Conservation (phyloP, 768 basidiomycete genomes). For the Boletus barrowsii region DNA sequence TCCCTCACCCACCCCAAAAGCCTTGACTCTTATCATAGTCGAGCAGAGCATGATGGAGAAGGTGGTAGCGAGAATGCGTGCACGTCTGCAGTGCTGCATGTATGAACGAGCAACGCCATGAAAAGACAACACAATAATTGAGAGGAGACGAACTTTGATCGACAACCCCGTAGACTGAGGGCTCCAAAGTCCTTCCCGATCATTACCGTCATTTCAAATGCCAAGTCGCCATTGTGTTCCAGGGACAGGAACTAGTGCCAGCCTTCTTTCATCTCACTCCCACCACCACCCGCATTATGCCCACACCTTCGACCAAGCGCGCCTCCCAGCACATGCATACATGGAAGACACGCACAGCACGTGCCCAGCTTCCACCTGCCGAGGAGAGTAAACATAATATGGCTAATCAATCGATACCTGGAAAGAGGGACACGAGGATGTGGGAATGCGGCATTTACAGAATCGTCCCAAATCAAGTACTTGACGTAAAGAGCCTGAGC, state of each 20-base stretch:
- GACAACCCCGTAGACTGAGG: too few relatives aligned
- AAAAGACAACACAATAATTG: too few relatives aligned
- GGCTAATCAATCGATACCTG: conserved; percentile 44
- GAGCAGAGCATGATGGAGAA: too few relatives aligned
- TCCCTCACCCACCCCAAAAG: too few relatives aligned
- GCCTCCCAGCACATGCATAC: conserved; percentile 15
- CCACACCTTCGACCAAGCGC: neutral
- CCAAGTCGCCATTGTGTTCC: too few relatives aligned
- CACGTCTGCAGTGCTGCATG: too few relatives aligned
- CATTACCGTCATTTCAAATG: too few relatives aligned
- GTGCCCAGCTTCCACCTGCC: conserved; percentile 36
- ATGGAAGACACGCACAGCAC: conserved; percentile 45
- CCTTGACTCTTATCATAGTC: too few relatives aligned
- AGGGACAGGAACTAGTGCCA: neutral
- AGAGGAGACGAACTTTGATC: too few relatives aligned
- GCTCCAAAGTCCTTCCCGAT: too few relatives aligned
- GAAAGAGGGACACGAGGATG: conserved; percentile 40
- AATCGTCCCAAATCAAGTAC: conserved; percentile 52
- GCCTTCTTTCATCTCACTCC: neutral
- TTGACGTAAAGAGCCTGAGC: conserved; percentile 46
- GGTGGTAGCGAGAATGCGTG: too few relatives aligned
- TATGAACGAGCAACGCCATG: too few relatives aligned
- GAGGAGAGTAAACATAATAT: conserved; percentile 43
- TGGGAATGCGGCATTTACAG: conserved; percentile 15
- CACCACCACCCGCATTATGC: neutral